Evolutionary conservation across 768 basidiomycete species (phyloP).

Genomic region (Termitomyces sp.): DNA sequence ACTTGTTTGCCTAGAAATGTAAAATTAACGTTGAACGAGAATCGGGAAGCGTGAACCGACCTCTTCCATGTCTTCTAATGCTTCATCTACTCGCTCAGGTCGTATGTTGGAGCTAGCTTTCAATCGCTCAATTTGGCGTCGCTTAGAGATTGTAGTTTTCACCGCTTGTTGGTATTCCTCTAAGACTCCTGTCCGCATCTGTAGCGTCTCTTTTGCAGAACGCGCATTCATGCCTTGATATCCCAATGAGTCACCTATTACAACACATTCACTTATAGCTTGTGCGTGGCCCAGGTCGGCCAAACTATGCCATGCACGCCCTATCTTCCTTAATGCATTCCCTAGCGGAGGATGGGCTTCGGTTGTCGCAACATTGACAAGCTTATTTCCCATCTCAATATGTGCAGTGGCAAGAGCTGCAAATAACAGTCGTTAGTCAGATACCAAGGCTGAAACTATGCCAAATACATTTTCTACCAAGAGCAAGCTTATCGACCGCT

Average conservation of each 20-base stretch:
- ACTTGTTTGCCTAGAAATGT: constrained; percentile 72
- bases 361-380: constrained; percentile 84
- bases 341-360: constrained; percentile 85
- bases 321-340: constrained; percentile 80
- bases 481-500: constrained; percentile 82
- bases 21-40: constrained; percentile 8
- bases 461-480: constrained; percentile 68
- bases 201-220: constrained; percentile 91
- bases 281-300: constrained; percentile 90
- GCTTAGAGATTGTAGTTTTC: constrained; percentile 90
- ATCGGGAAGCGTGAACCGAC: constrained; percentile 31
- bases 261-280: constrained; percentile 91
- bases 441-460: not conserved
- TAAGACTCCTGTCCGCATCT: constrained; percentile 84
- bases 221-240: constrained; percentile 98
- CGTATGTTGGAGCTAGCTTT: constrained; percentile 85
- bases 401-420: constrained; percentile 75
- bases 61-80: constrained; percentile 91
- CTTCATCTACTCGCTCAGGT: constrained; percentile 84
- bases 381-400: constrained; percentile 90
- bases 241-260: constrained; percentile 92
- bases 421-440: constrained; percentile 1
- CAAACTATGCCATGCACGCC: constrained; percentile 81
- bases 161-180: constrained; percentile 95
- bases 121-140: constrained; percentile 85